Base-by-base conservation (phyloP, 148 eudicot species). In the Persicaria maculosa region DNA sequence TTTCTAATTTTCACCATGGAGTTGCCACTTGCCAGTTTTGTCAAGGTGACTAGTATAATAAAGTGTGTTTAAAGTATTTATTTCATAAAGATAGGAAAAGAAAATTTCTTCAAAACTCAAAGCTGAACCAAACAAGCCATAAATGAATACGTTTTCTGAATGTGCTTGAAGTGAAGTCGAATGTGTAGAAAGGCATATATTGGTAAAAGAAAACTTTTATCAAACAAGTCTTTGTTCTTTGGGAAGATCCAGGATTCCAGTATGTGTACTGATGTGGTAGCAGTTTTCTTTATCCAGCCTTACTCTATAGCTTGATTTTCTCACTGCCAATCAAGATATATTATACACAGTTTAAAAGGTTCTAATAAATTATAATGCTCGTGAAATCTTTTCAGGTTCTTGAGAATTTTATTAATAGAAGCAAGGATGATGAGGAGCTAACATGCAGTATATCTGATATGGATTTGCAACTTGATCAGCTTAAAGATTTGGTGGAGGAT, bases 401-500 rank as follows among this genome's bases (percentile, higher is more conserved):
- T 31, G 90, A 92, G 82, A 84, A 82, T 74, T 88, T 81, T 81
- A 84, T 95, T 36, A 78, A 79, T 74, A 88, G 84, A 85, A 90
- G 78, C 78, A 90, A 90, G 83, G 92, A 83, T 70, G 79, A 74
- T 76, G 90, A 87, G 46, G 78, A 75, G 78, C 68, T 74, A 57
- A 76, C 58, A 22, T 50, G 64, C 70, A 76, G 68, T 69, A 44
- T 84, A 47, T 78, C 81, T 19, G 91, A 85, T 47, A 71, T 76
- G 50, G 86, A 86, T 54, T 76, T 90, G 76, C 86, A 90, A 74
- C 85, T 85, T 40, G 90, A 87, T 64, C 83, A 81, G 79, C 76
- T 85, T 53, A 87, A 85, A 75, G 85, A 86, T 58, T 85, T 91
- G 81, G 69, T 89, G 78, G 90, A 86, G 77, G 93, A 91, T 78